phyloP scores from a whole-genome alignment of 1,284 basidiomycete genomes.

The Cystobasidium sp. region DNA sequence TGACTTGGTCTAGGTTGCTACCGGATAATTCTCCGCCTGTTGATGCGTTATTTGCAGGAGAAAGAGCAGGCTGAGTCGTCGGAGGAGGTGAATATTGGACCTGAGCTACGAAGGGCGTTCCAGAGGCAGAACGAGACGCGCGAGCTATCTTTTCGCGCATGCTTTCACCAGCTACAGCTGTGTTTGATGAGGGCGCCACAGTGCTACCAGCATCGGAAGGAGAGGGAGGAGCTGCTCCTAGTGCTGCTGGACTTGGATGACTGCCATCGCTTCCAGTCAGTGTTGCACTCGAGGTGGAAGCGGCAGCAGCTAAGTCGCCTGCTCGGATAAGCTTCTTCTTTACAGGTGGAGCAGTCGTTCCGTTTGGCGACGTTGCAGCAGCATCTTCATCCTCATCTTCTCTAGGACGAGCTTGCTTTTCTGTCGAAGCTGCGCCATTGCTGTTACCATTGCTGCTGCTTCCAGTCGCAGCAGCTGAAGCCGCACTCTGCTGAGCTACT shows the following conservation, averaged over 20 bases:
- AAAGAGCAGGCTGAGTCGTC: neutral
- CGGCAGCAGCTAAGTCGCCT: conserved; percentile 26
- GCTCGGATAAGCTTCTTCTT: conserved; percentile 42
- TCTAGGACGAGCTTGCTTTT: conserved; percentile 25
- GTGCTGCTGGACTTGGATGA: neutral
- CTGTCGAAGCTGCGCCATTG: neutral
- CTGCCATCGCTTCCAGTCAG: neutral
- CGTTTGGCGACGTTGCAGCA: neutral
- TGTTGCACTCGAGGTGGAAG: conserved; percentile 2
- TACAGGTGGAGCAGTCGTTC: neutral
- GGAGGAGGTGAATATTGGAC: conserved; percentile 16
- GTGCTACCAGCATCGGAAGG: neutral
- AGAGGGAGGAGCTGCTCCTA: neutral
- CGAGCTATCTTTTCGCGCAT: conserved; percentile 37
- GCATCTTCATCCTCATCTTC: conserved; percentile 14
- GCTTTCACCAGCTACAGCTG: conserved; percentile 15
- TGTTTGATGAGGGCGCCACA: neutral
- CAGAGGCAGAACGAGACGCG: conserved; percentile 22
- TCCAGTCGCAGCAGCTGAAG: neutral
- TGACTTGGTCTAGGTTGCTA: conserved; percentile 20
- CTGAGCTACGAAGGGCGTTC: conserved; percentile 35
- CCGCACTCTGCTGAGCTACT: conserved; percentile 20
- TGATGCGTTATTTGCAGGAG: conserved; percentile 2
- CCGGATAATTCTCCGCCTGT: neutral
- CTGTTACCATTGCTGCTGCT: neutral